Conservation (phyloP, 306 rosid species). For the Vigna hirtella region DNA sequence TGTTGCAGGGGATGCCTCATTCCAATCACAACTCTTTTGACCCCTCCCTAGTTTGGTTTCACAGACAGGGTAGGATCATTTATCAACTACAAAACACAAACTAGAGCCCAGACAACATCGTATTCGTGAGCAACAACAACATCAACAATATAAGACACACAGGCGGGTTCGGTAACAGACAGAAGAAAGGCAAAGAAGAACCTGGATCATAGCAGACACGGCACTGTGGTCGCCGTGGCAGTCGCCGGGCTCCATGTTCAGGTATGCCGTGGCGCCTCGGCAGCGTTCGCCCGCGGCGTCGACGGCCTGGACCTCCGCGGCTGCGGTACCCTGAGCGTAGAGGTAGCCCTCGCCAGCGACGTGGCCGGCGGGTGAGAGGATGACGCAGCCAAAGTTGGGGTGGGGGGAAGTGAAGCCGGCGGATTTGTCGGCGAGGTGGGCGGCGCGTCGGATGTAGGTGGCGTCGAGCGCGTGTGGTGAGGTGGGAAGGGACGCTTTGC, state of each 20-base stretch:
- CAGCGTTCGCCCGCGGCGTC: constrained; percentile 62
- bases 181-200: constrained; percentile 42
- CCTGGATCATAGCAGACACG: constrained; percentile 85
- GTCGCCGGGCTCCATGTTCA: constrained; percentile 93
- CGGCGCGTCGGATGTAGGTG: constrained; percentile 68
- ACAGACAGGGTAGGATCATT: constrained; percentile 44
- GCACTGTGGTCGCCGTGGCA: constrained; percentile 84
- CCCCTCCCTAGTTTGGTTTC: constrained; percentile 78
- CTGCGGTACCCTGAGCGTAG: constrained; percentile 82
- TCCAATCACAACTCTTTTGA: constrained; percentile 85
- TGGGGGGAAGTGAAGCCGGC: constrained; percentile 91
- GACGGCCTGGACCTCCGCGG: constrained; percentile 86
- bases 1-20: constrained; percentile 91
- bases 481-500: constrained; percentile 44
- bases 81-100: constrained; percentile 48
- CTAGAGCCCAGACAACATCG: constrained; percentile 17
- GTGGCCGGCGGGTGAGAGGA: constrained; percentile 59
- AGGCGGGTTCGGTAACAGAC: background rate
- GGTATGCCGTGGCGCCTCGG: constrained; percentile 72
- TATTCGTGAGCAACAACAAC: constrained; percentile 11
- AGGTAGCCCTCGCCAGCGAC: constrained; percentile 87
- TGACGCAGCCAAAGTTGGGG: constrained; percentile 90
- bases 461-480: constrained; percentile 57
- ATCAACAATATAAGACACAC: background rate
- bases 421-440: constrained; percentile 70